Evolutionary conservation across 148 eudicot species (phyloP).

Genomic region (Fallopia convolvulus): DNA sequence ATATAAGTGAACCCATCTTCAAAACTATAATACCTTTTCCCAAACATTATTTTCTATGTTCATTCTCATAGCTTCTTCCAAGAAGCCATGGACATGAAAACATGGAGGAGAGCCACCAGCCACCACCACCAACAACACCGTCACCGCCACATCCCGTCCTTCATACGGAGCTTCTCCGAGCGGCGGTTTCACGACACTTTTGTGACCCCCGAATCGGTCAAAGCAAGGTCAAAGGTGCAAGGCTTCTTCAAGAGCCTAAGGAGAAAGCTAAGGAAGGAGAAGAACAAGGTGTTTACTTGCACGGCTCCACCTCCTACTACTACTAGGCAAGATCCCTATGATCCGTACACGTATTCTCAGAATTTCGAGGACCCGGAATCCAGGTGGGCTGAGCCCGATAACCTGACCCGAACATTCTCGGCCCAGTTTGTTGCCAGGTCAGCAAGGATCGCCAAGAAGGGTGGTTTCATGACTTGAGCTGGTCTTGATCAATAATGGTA

Average conservation of each 20-base stretch:
- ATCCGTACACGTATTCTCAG: constrained; percentile 4
- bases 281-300: constrained; percentile 7
- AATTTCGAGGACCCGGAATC: constrained; percentile 11
- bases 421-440: constrained; percentile 4
- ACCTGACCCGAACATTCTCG: not conserved
- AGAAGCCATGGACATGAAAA: constrained; percentile 8
- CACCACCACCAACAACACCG: not conserved
- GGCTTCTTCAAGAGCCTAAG: constrained; percentile 1
- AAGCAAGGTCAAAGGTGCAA: not conserved
- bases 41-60: not conserved
- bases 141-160: not conserved
- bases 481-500: not conserved
- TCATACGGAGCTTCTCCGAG: constrained; percentile 1
- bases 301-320: not conserved
- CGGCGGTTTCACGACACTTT: not conserved
- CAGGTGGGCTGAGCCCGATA: constrained; percentile 8
- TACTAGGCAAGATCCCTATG: not conserved
- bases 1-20: not conserved
- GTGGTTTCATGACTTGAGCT: not conserved
- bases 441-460: not conserved
- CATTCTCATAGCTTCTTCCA: constrained; percentile 2
- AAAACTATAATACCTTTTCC: not conserved
- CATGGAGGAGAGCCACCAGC: constrained; percentile 8
- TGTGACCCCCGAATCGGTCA: not conserved
- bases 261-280: constrained; percentile 8